Evolutionary conservation across 306 rosid genomes (phyloP).

Genomic region (Ochetophila trinervis): DNA sequence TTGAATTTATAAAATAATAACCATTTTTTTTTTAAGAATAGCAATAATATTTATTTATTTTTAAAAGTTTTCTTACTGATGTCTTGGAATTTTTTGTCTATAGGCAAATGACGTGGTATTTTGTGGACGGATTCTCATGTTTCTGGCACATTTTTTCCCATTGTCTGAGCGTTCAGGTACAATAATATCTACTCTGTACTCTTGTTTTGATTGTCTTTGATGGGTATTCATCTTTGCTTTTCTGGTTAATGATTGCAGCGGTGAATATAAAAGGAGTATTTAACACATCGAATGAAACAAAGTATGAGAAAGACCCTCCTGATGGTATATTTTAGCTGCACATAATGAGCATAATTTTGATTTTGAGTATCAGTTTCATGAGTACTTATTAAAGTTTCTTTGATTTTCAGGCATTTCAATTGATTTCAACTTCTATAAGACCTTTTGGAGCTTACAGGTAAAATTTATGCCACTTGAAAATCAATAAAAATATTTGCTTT

Average conservation of each 20-base stretch:
- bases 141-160: conserved; percentile 94
- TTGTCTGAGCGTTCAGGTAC: conserved; percentile 95
- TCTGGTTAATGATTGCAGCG: conserved; percentile 52
- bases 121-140: conserved; percentile 96
- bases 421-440: conserved; percentile 96
- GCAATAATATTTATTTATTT: too few species aligned
- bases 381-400: conserved; percentile 12
- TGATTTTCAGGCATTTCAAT: conserved; percentile 77
- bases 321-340: conserved; percentile 49
- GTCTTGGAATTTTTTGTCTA: conserved; percentile 20
- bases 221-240: conserved; percentile 14
- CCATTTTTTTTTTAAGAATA: too few species aligned
- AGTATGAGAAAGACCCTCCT: conserved; percentile 87
- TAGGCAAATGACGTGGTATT: conserved; percentile 96
- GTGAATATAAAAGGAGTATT: conserved; percentile 96
- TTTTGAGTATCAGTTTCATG: conserved; percentile 1
- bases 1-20: too few species aligned
- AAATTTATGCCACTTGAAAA: conserved; percentile 8
- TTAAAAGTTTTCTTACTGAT: not conserved
- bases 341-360: not conserved
- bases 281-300: conserved; percentile 93
- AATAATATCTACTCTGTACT: not conserved
- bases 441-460: conserved; percentile 98
- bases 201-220: conserved; percentile 23
- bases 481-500: not conserved